Base-by-base conservation (phyloP, 2,329 filamentous ascomycete species). In the Fusarium multiceps region DNA sequence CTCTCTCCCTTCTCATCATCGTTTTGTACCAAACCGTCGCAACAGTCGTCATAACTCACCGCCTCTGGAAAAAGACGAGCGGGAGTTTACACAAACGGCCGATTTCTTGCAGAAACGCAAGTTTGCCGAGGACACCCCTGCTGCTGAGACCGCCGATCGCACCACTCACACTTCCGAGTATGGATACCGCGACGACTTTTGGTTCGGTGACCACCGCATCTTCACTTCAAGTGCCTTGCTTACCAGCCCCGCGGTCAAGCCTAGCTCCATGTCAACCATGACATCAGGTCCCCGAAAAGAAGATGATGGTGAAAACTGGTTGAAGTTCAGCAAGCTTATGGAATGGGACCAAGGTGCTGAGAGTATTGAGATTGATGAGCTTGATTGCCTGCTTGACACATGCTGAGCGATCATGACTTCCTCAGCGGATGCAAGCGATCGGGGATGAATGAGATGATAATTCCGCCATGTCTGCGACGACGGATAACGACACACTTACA, bases 21-120 rank as follows among this genome's bases (percentile, higher is more conserved):
- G 63, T 18, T 75, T 80, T 53, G 78, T 80, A 49, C 79, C 79
- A 72, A 80, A 77, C 64, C 76, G 76, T 61, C 76, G 80, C 74
- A 77, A 81, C 72, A 75, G 79, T 63, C 89, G 92, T 63, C 92
- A 91, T n/a, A 89, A 92, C 25, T 96, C 93, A 69, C 94, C 95
- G 54, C 93, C 94, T 18, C 85, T 98, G 40, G 95, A 98, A 82
- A 93, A 92, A 75, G 95, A 98, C 74, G 95, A 98, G 84, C 93
- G 92, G 77, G 96, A 98, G 80, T 99, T 99, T 77, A 98, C 95
- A 9, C 93, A 97, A 81, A 98, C 94, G 2, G 96, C 96, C 18
- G 93, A 93, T 72, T 93, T 91, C 50, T 88, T 98, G 74, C 93
- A 89, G 74, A 89, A 88, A 78, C 83, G 87, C 66, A 90, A 90